Evolutionary conservation across 176 grass and related monocot species (phyloP).

Genomic region (Otatea glauca): DNA sequence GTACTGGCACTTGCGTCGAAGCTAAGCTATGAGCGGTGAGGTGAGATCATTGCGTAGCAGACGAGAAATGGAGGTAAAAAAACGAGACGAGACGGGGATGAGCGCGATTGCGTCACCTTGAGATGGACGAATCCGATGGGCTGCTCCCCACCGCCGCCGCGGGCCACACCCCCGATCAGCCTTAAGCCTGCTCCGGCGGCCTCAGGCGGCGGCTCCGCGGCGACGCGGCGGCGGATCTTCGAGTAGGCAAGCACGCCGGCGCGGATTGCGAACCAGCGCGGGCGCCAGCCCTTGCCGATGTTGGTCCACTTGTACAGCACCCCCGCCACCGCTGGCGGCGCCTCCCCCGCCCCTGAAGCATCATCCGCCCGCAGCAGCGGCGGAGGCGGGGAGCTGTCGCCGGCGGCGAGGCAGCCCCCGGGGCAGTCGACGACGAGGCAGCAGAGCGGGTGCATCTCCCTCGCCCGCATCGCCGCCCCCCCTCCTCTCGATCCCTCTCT

Average conservation of each 20-base stretch:
- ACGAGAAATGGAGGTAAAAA: neutral
- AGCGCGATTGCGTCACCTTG: constrained; percentile 56
- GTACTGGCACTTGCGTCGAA: neutral
- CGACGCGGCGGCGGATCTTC: constrained; percentile 69
- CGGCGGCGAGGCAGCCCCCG: neutral
- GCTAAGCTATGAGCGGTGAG: neutral
- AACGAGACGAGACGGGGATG: constrained; percentile 16
- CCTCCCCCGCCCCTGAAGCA: neutral
- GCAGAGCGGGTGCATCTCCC: constrained; percentile 96
- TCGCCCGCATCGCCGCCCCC: constrained; percentile 47
- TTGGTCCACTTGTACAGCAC: constrained; percentile 96
- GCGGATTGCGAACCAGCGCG: constrained; percentile 82
- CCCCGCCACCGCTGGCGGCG: constrained; percentile 54
- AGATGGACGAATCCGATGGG: constrained; percentile 71
- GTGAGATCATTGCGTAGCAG: neutral
- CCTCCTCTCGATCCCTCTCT: neutral
- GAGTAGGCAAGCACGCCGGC: constrained; percentile 84
- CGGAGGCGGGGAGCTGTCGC: constrained; percentile 5
- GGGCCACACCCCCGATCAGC: constrained; percentile 61
- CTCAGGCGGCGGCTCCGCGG: neutral
- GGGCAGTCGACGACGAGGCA: constrained; percentile 79
- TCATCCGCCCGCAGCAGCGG: neutral
- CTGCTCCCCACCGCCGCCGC: constrained; percentile 45
- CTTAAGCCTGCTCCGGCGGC: constrained; percentile 22
- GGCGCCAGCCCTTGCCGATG: constrained; percentile 85